Base-by-base conservation (phyloP, 1,284 basidiomycete species). In the Quambalaria eucalypti region DNA sequence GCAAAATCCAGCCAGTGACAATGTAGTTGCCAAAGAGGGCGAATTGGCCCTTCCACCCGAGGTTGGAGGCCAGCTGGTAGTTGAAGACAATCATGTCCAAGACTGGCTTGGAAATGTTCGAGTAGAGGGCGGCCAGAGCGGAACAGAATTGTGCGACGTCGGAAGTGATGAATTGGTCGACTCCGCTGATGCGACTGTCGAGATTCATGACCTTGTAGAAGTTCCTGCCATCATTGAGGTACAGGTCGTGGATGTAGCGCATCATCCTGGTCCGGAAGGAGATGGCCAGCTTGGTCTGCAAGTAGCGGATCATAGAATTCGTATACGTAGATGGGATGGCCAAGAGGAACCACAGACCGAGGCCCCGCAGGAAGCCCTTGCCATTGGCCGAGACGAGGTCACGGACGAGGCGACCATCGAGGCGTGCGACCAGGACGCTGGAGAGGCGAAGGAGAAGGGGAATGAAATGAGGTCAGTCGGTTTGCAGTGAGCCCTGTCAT, bases 261-360 rank as follows among this genome's bases (percentile, higher is more conserved):
- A 90, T 92, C 30, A 98, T 80, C 8, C 88, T 84, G 0, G 89
- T 91, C 44, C 91, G 82, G 70, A 96, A 83, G 4, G 85, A 82
- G 12, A 95, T 81, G 0, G 90, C 84, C 2, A 98, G 82, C 64
- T 88, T 89, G n/a, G 86, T 84, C 78, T 97, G 91, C 0, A 97
- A 80, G 75, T 89, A 88, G 21, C 87, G 85, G 57, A 95, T 88
- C 89, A 97, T 92, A 1, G 89, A 86, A 74, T 98, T 97, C 0
- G 92, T 97, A 73, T 92, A 93, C 19, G 90, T 92, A 69, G 88
- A 90, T 0, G 93, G 92, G 26, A 97, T 81, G 0, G 90, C 89
- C 6, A 98, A 81, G 5, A 84, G 78, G 71, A 93, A 95, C 92
- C 92, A 97, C 57, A 90, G 80, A 0, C 81, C 87, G 0, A 97